phyloP scores from a whole-genome alignment of 2,329 filamentous ascomycete genomes.

The Botryotinia globosa region DNA sequence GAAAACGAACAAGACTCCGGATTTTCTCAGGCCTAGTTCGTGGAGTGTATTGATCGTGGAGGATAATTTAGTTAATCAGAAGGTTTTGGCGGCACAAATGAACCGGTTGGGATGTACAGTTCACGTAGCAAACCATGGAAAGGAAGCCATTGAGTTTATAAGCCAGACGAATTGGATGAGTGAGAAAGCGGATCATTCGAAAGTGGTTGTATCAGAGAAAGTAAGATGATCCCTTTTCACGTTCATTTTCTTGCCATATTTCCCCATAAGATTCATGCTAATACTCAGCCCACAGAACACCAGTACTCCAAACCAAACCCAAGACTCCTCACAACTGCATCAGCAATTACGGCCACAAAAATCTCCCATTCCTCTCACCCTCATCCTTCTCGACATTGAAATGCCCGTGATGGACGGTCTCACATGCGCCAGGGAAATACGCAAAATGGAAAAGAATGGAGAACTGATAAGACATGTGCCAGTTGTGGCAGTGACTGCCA shows the following conservation, averaged over 20 bases:
- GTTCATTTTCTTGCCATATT: neutral
- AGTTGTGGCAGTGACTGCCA: slow-evolving; percentile 74
- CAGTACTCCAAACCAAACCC: neutral
- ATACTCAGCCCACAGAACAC: neutral
- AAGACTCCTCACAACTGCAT: neutral
- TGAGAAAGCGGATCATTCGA: slow-evolving; percentile 39
- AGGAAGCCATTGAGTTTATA: slow-evolving; percentile 50
- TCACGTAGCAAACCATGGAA: slow-evolving; percentile 55
- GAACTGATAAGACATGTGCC: slow-evolving; percentile 61
- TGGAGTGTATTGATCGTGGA: slow-evolving; percentile 52
- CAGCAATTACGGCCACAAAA: neutral
- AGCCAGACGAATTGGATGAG: slow-evolving; percentile 39
- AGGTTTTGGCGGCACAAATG: slow-evolving; percentile 52
- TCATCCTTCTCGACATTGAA: slow-evolving; percentile 76
- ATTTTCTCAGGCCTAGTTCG: neutral
- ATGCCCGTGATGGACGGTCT: slow-evolving; percentile 83
- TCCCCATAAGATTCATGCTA: neutral
- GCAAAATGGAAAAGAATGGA: slow-evolving; percentile 61
- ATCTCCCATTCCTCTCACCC: neutral
- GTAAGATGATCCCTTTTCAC: neutral
- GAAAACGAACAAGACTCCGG: neutral
- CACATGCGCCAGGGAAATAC: slow-evolving; percentile 66
- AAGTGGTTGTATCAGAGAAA: slow-evolving; percentile 49
- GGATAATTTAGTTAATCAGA: slow-evolving; percentile 60
- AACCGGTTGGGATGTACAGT: slow-evolving; percentile 43